Evolutionary conservation across 2,329 filamentous ascomycete genomes (phyloP), one percentile per base, ranked within the genome.

Genomic region (Colletotrichum sp.): DNA sequence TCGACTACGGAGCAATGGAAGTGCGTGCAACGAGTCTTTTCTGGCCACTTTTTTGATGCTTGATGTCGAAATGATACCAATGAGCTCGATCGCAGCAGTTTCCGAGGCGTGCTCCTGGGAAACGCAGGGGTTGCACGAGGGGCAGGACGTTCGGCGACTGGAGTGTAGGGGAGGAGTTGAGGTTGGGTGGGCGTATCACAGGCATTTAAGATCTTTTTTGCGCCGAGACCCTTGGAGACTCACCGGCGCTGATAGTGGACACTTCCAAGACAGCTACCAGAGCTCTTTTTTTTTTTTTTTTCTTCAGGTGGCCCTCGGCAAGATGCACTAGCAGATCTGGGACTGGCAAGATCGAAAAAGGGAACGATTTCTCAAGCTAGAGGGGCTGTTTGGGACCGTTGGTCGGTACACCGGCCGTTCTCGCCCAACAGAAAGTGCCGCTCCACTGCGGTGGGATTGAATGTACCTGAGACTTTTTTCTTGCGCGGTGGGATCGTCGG

Each of bases 1-100:
- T 87, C 28, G 85, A 87, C 86, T 83, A 79, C 80, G 85, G 82
- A 88, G 87, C 88, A 89, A 89, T 88, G 87, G 87, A 85, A 78
- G 83, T 80, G 87, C 87, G 81, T 89, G 87, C 87, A 87, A 85
- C 82, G 81, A 85, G 87, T 86, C 84, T 84, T 84, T 86, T 85
- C 83, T 80, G 83, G 82, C 80, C 74, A 76, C 74, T 62, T 32
- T 21, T 21, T 30, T 16, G 55, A 48, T 24, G n/a, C 7, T 43
- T 12, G 43, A 52, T 64, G 43, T 13, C 48, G 15, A 55, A 26
- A 65, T 18, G 7, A 34, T 36, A 21, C 70, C 64, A 62, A 56
- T 21, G 24, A 32, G 12, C 34, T 24, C n/a, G 26, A 48, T 62
- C 16, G 52, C 66, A 60, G 21, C 55, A 9, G 24, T 16, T 30